phyloP scores from a whole-genome alignment of 371 early-diverging fungal genomes.

The Mucor plumbeus region DNA sequence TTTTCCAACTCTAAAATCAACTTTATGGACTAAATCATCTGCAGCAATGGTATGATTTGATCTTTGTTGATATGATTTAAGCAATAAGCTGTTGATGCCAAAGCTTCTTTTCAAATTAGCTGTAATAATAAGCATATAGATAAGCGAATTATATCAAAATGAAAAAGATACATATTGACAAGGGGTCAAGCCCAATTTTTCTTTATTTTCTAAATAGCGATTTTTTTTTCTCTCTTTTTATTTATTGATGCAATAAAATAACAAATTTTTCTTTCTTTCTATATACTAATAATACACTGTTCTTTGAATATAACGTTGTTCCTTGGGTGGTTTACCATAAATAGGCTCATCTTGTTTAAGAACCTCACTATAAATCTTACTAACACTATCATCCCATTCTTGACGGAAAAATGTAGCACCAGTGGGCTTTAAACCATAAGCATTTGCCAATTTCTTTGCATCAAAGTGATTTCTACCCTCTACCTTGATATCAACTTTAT shows the following conservation, averaged over 20 bases:
- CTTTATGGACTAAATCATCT: conserved; percentile 57
- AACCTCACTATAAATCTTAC: conserved; percentile 70
- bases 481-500: conserved; percentile 53
- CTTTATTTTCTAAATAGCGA: not conserved
- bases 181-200: not conserved
- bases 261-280: not conserved
- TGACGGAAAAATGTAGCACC: conserved; percentile 81
- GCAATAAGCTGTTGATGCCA: not conserved
- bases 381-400: conserved; percentile 74
- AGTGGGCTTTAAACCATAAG: conserved; percentile 50
- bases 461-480: conserved; percentile 49
- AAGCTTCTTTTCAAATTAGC: not conserved
- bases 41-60: conserved; percentile 16
- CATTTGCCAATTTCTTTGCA: conserved; percentile 51
- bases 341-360: conserved; percentile 56
- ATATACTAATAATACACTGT: conserved; percentile 54
- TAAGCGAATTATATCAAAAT: not conserved
- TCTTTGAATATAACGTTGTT: conserved; percentile 56
- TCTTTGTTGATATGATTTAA: not conserved
- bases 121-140: not conserved
- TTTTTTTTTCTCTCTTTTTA: conserved; percentile 10
- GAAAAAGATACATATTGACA: not conserved
- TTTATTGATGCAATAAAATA: not conserved
- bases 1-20: conserved; percentile 81
- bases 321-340: conserved; percentile 65